These are phyloP conservation scores for Aphanomyces astaci DNA, from an alignment of 352 stramenopile species.

Conservation along the genomic window DNA sequence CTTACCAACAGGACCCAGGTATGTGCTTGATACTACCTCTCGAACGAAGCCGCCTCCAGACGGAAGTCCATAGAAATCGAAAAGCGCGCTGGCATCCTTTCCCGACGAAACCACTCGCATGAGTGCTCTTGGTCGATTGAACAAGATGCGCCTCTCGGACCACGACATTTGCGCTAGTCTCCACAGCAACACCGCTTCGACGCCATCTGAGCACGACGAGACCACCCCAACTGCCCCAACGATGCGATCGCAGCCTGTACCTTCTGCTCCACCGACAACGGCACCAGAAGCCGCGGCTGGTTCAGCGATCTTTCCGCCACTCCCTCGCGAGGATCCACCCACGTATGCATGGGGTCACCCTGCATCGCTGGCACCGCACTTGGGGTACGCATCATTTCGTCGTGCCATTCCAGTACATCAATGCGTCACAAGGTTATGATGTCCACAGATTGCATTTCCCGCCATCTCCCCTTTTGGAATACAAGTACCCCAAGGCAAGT, in stretches of 20 bases:
- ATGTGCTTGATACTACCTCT: slow-evolving; percentile 31
- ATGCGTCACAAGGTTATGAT: no score
- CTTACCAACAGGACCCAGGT: slow-evolving; percentile 11
- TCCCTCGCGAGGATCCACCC: neutral
- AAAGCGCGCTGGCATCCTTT: slow-evolving; percentile 37
- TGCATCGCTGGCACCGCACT: slow-evolving; percentile 54
- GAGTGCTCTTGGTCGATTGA: slow-evolving; percentile 35
- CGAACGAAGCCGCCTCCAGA: no score
- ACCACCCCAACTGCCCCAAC: neutral
- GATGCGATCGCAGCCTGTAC: neutral
- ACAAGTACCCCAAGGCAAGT: slow-evolving; percentile 79
- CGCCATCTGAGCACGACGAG: neutral
- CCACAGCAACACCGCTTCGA: neutral
- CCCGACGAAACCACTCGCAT: slow-evolving; percentile 32
- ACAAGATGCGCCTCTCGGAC: slow-evolving; percentile 48
- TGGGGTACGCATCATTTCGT: no score
- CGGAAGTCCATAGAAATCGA: slow-evolving; percentile 21
- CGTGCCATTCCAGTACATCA: no score
- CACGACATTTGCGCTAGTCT: slow-evolving; percentile 35
- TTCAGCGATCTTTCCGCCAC: slow-evolving; percentile 6
- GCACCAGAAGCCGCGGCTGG: neutral
- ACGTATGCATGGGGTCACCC: slow-evolving; percentile 21
- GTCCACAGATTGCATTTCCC: slow-evolving; percentile 68
- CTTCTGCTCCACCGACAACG: neutral
- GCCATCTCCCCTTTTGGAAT: slow-evolving; percentile 71